These are phyloP conservation scores for Pichia thaimueangensis DNA, from an alignment of 805 yeast species.

Conservation along the genomic window DNA sequence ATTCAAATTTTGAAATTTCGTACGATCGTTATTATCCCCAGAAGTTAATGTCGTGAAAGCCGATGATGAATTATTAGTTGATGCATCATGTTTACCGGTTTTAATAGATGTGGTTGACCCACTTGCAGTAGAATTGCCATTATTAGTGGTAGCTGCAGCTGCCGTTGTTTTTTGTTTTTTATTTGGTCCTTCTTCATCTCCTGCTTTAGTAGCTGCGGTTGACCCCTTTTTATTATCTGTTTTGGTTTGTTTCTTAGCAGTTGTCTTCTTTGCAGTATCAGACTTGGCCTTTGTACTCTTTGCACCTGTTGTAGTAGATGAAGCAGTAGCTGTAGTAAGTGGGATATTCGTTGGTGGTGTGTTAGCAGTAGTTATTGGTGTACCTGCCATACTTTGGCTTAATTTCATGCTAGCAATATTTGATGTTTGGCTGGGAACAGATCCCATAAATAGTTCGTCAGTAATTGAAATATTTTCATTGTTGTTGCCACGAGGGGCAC, in stretches of 20 bases:
- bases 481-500: neutral
- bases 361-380: neutral
- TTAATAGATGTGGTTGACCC: constrained; percentile 1
- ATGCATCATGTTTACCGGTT: neutral
- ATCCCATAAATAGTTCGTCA: neutral
- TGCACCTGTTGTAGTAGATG: constrained; percentile 16
- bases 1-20: constrained; percentile 59
- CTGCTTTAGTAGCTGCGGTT: constrained; percentile 11
- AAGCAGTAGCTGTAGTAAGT: neutral
- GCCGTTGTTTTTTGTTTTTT: constrained; percentile 10
- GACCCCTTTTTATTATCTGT: constrained; percentile 12
- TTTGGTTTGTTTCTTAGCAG: constrained; percentile 13
- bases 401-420: neutral
- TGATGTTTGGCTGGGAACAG: neutral
- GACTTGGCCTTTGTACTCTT: constrained; percentile 14
- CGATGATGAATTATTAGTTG: neutral
- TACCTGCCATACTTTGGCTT: neutral
- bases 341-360: too few relatives aligned
- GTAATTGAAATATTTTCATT: neutral
- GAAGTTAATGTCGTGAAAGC: neutral
- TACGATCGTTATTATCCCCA: neutral
- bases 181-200: constrained; percentile 7
- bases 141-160: constrained; percentile 11
- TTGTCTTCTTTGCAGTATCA: constrained; percentile 21
- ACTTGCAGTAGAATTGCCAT: neutral